Percentiles rank a stretch among this genome's conserved stretches.
Evolutionary conservation across 1,284 basidiomycete species (phyloP).

Genomic region (Sutorius eximius): DNA sequence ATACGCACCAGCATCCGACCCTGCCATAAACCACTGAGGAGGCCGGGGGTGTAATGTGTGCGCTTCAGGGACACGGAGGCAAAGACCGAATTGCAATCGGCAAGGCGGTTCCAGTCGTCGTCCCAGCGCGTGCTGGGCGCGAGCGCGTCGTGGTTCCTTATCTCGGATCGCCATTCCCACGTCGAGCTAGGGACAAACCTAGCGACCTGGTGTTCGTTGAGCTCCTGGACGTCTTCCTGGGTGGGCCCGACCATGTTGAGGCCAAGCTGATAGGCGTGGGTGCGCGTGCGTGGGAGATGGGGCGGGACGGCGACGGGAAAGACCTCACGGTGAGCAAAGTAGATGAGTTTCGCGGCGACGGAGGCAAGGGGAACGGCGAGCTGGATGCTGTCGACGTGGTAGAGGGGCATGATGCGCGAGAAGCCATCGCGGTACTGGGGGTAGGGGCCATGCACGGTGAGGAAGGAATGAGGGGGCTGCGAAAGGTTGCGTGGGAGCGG

Average conservation of each 20-base stretch:
- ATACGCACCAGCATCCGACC: constrained; percentile 56
- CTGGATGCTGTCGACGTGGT: constrained; percentile 35
- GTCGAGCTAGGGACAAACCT: constrained; percentile 25
- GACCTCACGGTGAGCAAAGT: constrained; percentile 57
- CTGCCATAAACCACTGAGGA: constrained; percentile 56
- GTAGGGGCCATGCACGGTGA: constrained; percentile 54
- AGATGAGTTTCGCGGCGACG: constrained; percentile 61
- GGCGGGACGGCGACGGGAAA: constrained; percentile 46
- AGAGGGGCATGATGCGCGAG: constrained; percentile 38
- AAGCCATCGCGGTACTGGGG: constrained; percentile 51
- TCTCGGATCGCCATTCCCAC: constrained; percentile 39
- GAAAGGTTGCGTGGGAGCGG: constrained; percentile 39
- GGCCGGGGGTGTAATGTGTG: constrained; percentile 49
- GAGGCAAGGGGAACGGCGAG: constrained; percentile 52
- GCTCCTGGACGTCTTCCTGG: constrained; percentile 58
- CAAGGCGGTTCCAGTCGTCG: constrained; percentile 56
- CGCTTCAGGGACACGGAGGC: constrained; percentile 41
- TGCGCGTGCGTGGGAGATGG: constrained; percentile 48
- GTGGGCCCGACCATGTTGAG: constrained; percentile 42
- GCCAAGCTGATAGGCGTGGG: constrained; percentile 39
- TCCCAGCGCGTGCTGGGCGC: constrained; percentile 51
- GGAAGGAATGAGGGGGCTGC: constrained; percentile 39
- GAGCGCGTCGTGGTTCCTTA: constrained; percentile 36
- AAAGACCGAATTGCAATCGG: constrained; percentile 49
- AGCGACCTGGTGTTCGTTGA: constrained; percentile 46